Conservation (phyloP, 108 stramenopile species). For the Cyclotella cryptica region DNA sequence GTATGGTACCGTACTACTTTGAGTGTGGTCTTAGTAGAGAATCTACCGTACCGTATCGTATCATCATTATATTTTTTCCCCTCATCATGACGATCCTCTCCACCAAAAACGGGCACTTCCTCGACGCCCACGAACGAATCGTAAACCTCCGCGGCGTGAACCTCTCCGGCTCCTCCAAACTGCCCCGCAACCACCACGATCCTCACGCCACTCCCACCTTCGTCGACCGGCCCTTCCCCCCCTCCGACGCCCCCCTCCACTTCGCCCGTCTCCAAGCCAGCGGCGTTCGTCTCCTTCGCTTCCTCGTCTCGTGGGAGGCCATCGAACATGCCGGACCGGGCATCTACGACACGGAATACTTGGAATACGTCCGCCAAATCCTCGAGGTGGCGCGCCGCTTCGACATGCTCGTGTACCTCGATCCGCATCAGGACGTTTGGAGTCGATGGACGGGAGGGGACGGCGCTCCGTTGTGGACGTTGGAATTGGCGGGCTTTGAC, state of each 20-base stretch:
- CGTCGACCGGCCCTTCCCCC: constrained; percentile 53
- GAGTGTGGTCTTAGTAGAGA: too few species aligned
- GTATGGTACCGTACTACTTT: too few species aligned
- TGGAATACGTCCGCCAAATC: constrained; percentile 32
- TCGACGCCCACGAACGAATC: constrained; percentile 33
- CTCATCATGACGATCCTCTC: not conserved
- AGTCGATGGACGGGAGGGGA: constrained; percentile 60
- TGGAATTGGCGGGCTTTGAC: constrained; percentile 44
- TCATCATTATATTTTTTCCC: too few species aligned
- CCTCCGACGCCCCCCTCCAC: constrained; percentile 42
- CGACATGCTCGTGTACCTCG: constrained; percentile 45
- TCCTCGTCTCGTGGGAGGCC: constrained; percentile 57
- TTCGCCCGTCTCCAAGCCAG: constrained; percentile 40
- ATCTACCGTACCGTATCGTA: too few species aligned
- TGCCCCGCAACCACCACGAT: constrained; percentile 23
- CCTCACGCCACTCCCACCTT: constrained; percentile 26
- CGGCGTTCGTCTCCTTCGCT: constrained; percentile 38
- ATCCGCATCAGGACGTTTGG: constrained; percentile 63
- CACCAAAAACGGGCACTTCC: constrained; percentile 36
- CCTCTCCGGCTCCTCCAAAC: constrained; percentile 49
- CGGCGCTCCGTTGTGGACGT: constrained; percentile 58
- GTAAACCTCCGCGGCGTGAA: constrained; percentile 51
- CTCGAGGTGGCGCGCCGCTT: constrained; percentile 26
- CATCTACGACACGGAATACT: constrained; percentile 43
- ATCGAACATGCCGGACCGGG: constrained; percentile 57